Evolutionary conservation across 2,329 filamentous ascomycete species (phyloP), one percentile per base, ranked within the genome.

Genomic region (Alternaria ventricosa): DNA sequence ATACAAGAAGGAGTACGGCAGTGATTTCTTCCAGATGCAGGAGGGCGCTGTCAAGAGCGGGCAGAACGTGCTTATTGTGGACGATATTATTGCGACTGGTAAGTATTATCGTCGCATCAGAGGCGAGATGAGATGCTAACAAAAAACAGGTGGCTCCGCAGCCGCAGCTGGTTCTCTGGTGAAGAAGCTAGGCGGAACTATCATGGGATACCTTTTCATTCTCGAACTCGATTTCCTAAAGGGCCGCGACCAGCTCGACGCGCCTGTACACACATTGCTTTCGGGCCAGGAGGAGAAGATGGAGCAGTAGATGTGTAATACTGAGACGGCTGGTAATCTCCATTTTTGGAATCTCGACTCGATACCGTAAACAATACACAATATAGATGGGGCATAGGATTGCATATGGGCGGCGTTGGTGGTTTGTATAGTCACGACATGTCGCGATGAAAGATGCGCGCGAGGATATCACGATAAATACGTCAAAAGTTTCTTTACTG

Each of bases 51-150:
- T 99, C 75, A 90, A 92, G 83, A 86, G 88, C 55, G 94, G 94
- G 36, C 93, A 97, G 84, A 94, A 91, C 81, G 95, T 97, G 61
- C 84, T 99, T 66, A 87, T 99, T 70, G 94, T 99, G 30, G 96
- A 99, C 81, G 96, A 99, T 80, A 97, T 99, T 78, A 98, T 99
- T 84, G 96, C 96, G 61, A 99, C 96, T 69, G 95, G 95, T 97
- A 86, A 81, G 90, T 83, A 9, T 11, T 8, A 18, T 18, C 33
- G 2, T 41, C 9, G 36, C 36, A 6, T 41, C 36, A 18, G 36
- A 41, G 15, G 7, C 6, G 18, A 11, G 25, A 43, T 12, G 7
- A 8, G 12, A 44, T 30, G 61, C 67, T 74, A 45, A 72, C 51
- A 4, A 11, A 13, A 8, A 5, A 60, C 68, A 97, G 95, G 95